Percentiles rank a stretch among this genome's conserved stretches.
Conservation (phyloP, 2,329 filamentous ascomycete genomes). For the Akanthomyces dipterigenus region DNA sequence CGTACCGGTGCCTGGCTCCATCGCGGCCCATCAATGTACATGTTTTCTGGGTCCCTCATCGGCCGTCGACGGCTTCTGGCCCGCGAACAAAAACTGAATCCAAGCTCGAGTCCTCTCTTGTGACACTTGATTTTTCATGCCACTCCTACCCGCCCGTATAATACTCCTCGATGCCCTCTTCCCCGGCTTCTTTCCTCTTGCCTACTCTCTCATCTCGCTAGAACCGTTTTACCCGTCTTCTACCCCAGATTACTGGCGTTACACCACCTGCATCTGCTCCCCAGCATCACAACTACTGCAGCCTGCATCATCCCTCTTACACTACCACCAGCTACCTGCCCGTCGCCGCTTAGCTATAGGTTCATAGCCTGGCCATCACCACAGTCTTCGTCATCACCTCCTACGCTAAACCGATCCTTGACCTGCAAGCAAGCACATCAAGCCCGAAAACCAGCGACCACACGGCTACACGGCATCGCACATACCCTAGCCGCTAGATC, state of each 20-base stretch:
- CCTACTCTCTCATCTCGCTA: neutral
- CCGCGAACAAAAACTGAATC: constrained; percentile 1
- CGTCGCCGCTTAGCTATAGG: neutral
- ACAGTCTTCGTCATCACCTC: neutral
- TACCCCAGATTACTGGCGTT: neutral
- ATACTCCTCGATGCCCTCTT: constrained; percentile 8
- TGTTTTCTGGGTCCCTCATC: constrained; percentile 5
- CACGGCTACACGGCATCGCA: constrained; percentile 1
- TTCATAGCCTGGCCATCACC: neutral
- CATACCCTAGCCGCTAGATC: neutral
- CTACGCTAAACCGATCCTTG: neutral
- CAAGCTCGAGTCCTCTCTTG: neutral
- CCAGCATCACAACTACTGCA: neutral
- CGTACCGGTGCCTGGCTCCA: neutral
- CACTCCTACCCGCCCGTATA: neutral
- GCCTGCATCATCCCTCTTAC: neutral
- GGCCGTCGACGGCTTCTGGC: constrained; percentile 9
- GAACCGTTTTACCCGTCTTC: neutral
- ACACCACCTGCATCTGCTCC: neutral
- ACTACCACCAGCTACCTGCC: neutral
- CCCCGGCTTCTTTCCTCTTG: neutral
- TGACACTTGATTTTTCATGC: neutral
- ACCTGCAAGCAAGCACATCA: too few species aligned
- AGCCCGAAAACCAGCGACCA: neutral
- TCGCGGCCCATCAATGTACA: constrained; percentile 4